phyloP scores from a whole-genome alignment of 2,329 filamentous ascomycete species.

The Stagonosporopsis vannaccii region DNA sequence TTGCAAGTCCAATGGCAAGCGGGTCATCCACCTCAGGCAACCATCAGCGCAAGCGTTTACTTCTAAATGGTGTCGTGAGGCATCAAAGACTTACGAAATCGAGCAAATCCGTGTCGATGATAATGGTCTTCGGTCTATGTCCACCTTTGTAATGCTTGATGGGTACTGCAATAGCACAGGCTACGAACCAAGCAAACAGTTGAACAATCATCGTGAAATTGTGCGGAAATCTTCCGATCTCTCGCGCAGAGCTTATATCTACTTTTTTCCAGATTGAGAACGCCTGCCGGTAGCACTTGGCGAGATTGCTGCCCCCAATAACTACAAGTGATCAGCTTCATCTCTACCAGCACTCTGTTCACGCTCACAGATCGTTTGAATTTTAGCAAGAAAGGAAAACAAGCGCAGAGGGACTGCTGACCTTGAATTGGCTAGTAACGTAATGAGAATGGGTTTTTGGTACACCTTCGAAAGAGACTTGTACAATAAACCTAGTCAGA shows the following conservation, averaged over 20 bases:
- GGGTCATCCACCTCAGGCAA: neutral
- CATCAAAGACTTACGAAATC: neutral
- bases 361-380: neutral
- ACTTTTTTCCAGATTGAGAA: neutral
- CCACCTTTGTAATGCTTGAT: neutral
- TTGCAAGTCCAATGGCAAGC: conserved; percentile 5
- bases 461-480: neutral
- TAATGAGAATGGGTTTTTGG: neutral
- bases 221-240: neutral
- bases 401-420: neutral
- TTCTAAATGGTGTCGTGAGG: no score
- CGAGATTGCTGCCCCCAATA: neutral
- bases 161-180: neutral
- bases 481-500: neutral
- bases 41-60: neutral
- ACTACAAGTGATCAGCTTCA: neutral
- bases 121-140: neutral
- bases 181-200: neutral
- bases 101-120: conserved; percentile 9
- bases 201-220: neutral
- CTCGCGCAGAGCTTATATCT: neutral
- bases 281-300: neutral
- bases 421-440: neutral
- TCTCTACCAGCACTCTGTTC: neutral
- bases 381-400: neutral